phyloP scores from a whole-genome alignment of 495 filamentous ascomycete genomes.

The Hyphodiscus hymeniophilus region DNA sequence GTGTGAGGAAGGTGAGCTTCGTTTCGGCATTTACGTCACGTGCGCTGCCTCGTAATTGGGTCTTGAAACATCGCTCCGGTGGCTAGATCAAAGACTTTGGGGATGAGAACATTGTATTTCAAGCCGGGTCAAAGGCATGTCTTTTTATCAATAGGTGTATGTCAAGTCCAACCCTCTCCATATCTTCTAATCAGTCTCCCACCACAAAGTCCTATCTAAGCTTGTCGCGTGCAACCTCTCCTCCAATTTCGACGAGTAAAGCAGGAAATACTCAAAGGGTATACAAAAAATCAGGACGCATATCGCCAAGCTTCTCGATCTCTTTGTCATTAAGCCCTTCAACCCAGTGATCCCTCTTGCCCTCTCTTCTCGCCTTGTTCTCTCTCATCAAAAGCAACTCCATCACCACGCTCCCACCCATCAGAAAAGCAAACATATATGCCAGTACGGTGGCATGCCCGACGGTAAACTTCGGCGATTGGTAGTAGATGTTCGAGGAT shows the following conservation, averaged over 20 bases:
- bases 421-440: slow-evolving; percentile 40
- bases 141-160: no score
- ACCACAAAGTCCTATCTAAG: no score
- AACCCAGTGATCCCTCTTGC: slow-evolving; percentile 62
- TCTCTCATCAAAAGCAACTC: slow-evolving; percentile 54
- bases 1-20: no score
- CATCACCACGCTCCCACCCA: slow-evolving; percentile 52
- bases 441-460: slow-evolving; percentile 40
- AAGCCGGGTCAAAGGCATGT: no score
- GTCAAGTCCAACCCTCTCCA: no score
- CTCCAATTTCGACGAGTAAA: neutral
- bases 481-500: slow-evolving; percentile 58
- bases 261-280: slow-evolving; percentile 38
- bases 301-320: slow-evolving; percentile 59
- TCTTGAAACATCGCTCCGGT: no score
- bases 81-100: no score
- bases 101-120: no score
- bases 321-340: slow-evolving; percentile 51
- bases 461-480: slow-evolving; percentile 34
- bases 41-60: no score
- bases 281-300: slow-evolving; percentile 71
- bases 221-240: no score
- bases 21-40: no score
- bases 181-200: no score
- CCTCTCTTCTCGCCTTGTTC: slow-evolving; percentile 51